Conservation (phyloP, 2,329 filamentous ascomycete species). For the Cladorrhinum sp. region DNA sequence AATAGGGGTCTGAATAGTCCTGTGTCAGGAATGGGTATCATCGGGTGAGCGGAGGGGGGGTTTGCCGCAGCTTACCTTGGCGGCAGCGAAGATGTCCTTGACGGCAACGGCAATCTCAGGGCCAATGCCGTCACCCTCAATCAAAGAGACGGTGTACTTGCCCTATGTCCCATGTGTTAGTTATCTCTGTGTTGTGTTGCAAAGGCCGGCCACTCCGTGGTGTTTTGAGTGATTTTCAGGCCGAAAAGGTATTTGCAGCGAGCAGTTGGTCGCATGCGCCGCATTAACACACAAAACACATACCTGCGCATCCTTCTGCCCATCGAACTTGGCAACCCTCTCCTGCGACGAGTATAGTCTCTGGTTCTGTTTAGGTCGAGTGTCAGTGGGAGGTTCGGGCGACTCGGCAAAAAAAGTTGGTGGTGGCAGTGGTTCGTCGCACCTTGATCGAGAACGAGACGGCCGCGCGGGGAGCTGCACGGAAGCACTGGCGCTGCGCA, state of each 20-base stretch:
- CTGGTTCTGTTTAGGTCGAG: slow-evolving; percentile 40
- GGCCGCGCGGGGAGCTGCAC: slow-evolving; percentile 59
- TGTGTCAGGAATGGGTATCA: slow-evolving; percentile 13
- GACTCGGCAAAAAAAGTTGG: background rate
- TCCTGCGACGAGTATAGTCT: slow-evolving; percentile 66
- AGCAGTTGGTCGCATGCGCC: slow-evolving; percentile 11
- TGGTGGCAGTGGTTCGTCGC: slow-evolving; percentile 30
- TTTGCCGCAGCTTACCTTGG: slow-evolving; percentile 60
- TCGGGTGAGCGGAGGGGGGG: slow-evolving; percentile 32
- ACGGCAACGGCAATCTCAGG: slow-evolving; percentile 97
- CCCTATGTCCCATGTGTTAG: slow-evolving; percentile 56
- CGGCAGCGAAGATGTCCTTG: slow-evolving; percentile 97
- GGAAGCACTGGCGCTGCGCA: slow-evolving; percentile 74
- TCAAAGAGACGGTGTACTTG: slow-evolving; percentile 92
- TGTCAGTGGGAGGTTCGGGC: slow-evolving; percentile 28
- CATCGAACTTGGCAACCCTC: slow-evolving; percentile 89
- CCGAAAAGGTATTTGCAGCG: slow-evolving; percentile 8
- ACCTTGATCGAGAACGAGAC: slow-evolving; percentile 56
- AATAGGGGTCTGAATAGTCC: slow-evolving; percentile 67
- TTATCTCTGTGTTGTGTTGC: slow-evolving; percentile 11
- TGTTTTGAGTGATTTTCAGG: slow-evolving; percentile 26
- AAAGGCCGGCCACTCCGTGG: slow-evolving; percentile 11
- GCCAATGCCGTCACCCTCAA: slow-evolving; percentile 98
- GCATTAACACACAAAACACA: slow-evolving; percentile 38
- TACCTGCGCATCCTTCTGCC: slow-evolving; percentile 84